Evolutionary conservation across 306 rosid species (phyloP).

Genomic region (Malus fusca): DNA sequence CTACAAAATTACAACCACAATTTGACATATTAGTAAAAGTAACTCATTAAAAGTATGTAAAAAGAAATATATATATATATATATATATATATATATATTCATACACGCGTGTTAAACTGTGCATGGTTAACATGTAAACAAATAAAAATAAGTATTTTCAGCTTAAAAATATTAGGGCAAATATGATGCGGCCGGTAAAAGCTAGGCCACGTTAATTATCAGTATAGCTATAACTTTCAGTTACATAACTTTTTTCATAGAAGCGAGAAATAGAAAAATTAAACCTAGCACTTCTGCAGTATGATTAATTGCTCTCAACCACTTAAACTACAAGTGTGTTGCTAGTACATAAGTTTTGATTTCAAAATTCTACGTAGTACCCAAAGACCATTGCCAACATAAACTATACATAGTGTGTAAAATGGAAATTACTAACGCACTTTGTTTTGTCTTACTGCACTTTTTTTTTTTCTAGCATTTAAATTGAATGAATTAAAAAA

Average conservation of each 20-base stretch:
- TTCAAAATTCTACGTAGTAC: conserved; percentile 19
- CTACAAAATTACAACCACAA: not conserved
- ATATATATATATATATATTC: no score
- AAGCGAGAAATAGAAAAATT: no score
- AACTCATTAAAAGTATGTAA: no score
- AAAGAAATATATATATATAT: no score
- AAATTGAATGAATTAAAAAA: no score
- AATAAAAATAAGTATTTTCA: no score
- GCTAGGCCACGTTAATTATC: not conserved
- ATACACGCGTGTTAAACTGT: no score
- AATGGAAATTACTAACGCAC: not conserved
- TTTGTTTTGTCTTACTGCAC: not conserved
- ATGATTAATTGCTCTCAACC: not conserved
- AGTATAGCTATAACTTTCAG: not conserved
- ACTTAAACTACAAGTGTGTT: not conserved
- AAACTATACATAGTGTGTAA: not conserved
- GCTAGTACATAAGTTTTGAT: not conserved
- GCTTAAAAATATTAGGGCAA: not conserved
- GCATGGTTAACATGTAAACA: not conserved
- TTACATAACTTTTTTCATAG: not conserved
- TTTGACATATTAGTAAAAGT: no score
- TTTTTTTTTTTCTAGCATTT: no score
- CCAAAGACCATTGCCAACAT: conserved; percentile 9
- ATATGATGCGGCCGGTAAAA: not conserved
- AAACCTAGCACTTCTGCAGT: not conserved